These are phyloP conservation scores for Xylaria scruposa DNA, from an alignment of 495 filamentous ascomycete genomes.

Conservation along the genomic window DNA sequence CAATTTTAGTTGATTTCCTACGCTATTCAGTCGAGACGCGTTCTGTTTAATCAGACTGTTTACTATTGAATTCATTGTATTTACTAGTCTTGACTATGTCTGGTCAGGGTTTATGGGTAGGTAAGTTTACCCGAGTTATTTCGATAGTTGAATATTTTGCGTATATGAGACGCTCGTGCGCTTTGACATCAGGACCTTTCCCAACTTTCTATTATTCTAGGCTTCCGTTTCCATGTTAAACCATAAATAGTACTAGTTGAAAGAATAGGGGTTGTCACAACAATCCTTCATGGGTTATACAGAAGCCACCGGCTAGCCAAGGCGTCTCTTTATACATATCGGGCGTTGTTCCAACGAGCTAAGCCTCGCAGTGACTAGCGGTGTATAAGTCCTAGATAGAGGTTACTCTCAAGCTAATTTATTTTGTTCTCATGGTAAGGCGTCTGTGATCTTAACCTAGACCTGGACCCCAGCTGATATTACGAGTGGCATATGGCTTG, in stretches of 20 bases:
- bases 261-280: background rate
- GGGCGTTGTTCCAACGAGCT: background rate
- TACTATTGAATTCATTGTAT: too few species aligned
- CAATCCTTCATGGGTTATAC: background rate
- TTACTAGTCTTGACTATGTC: too few species aligned
- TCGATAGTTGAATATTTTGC: background rate
- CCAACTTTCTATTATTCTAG: background rate
- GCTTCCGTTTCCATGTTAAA: background rate
- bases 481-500: background rate
- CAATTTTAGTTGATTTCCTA: too few species aligned
- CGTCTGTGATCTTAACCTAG: background rate
- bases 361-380: background rate
- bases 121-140: too few species aligned
- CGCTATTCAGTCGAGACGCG: too few species aligned
- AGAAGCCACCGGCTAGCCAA: background rate
- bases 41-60: too few species aligned
- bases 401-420: background rate
- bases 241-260: background rate
- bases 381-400: background rate
- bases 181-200: background rate
- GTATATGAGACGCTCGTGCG: background rate
- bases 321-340: background rate
- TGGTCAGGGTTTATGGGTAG: too few species aligned
- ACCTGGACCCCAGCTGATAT: background rate
- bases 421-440: background rate